These are phyloP conservation scores for Trichoderma arundinaceum DNA, from an alignment of 2,329 filamentous ascomycete species.

Conservation along the genomic window DNA sequence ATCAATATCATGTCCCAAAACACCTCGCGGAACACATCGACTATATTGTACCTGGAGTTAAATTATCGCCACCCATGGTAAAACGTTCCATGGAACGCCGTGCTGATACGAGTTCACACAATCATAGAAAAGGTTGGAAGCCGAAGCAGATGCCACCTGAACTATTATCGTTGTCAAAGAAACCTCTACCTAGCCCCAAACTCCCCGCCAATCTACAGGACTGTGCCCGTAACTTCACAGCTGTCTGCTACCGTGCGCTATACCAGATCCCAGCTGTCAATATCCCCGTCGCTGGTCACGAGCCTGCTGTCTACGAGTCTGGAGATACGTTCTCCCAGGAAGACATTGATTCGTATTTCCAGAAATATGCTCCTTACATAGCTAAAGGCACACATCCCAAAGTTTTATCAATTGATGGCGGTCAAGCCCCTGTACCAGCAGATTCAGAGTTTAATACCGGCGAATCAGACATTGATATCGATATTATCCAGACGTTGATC, in stretches of 20 bases:
- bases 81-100: slow-evolving; percentile 25
- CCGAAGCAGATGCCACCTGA: slow-evolving; percentile 27
- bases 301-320: slow-evolving; percentile 56
- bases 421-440: slow-evolving; percentile 47
- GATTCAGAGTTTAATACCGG: slow-evolving; percentile 40
- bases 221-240: slow-evolving; percentile 62
- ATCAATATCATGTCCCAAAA: slow-evolving; percentile 48
- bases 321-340: slow-evolving; percentile 56
- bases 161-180: background rate
- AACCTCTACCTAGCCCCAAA: slow-evolving; percentile 10
- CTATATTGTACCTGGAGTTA: slow-evolving; percentile 56
- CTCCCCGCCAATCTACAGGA: slow-evolving; percentile 28
- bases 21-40: slow-evolving; percentile 51
- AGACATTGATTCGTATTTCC: slow-evolving; percentile 55
- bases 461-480: slow-evolving; percentile 59
- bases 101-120: background rate
- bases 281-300: slow-evolving; percentile 58
- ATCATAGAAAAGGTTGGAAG: slow-evolving; percentile 11
- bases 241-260: slow-evolving; percentile 58
- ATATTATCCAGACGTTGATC: slow-evolving; percentile 54
- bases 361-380: slow-evolving; percentile 49
- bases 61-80: slow-evolving; percentile 41
- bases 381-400: slow-evolving; percentile 51
- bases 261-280: slow-evolving; percentile 51
- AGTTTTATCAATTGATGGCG: slow-evolving; percentile 52